Percentiles rank a stretch among this genome's conserved stretches.
Evolutionary conservation across 2,329 filamentous ascomycete species (phyloP).

Genomic region (Hymenoscyphus fructigenus): DNA sequence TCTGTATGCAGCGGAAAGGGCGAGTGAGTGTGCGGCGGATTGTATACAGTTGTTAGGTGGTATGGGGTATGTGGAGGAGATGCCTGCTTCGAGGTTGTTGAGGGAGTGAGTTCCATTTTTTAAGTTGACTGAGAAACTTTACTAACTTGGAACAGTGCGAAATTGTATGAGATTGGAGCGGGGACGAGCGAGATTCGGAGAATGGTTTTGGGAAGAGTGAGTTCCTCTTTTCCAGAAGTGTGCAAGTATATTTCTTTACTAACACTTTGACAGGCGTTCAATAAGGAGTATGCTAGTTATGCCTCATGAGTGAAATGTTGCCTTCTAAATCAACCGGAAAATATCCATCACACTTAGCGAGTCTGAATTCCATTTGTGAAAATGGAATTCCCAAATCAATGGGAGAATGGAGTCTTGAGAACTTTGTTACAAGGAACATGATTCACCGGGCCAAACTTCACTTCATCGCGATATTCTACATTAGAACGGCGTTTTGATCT

Average conservation of each 20-base stretch:
- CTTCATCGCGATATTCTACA: too few relatives aligned
- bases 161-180: conserved; percentile 93
- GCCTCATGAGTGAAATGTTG: conserved; percentile 14
- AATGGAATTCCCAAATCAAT: too few relatives aligned
- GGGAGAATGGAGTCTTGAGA: too few relatives aligned
- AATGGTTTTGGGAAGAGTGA: conserved; percentile 76
- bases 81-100: conserved; percentile 82
- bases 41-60: conserved; percentile 91
- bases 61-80: conserved; percentile 95
- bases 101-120: conserved; percentile 49
- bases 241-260: too few relatives aligned
- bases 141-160: conserved; percentile 51
- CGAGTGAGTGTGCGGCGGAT: conserved; percentile 82
- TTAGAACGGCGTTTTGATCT: too few relatives aligned
- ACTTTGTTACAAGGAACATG: too few relatives aligned
- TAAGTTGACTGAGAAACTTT: neutral
- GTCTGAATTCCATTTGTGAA: too few relatives aligned
- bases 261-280: conserved; percentile 29
- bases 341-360: too few relatives aligned
- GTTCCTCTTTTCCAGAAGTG: neutral
- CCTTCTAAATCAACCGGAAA: too few relatives aligned
- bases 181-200: conserved; percentile 91
- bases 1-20: conserved; percentile 86
- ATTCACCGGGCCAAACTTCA: too few relatives aligned
- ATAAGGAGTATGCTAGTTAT: conserved; percentile 35